Evolutionary conservation across 2,329 filamentous ascomycete species (phyloP), one percentile per base, ranked within the genome.

Genomic region (Pseudocercospora musae): DNA sequence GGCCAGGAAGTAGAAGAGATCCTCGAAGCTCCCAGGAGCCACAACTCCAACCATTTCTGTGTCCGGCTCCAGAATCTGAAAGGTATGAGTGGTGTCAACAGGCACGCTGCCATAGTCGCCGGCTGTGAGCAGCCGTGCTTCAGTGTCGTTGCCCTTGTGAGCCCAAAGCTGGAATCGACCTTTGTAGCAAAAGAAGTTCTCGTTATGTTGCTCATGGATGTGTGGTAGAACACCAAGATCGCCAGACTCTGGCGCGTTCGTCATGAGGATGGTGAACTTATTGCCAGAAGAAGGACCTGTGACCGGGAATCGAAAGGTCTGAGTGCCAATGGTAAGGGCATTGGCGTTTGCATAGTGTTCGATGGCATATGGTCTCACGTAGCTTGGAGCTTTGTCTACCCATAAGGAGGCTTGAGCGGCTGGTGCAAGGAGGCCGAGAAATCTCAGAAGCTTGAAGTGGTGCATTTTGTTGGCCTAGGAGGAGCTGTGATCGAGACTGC

Each of bases 11-110:
- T 78, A 79, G 46, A 27, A 49, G 9, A 71, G 69, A 50, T 73
- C 76, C 73, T 82, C 80, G 56, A 82, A 82, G n/a, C 79, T 80
- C 31, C 81, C 79, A 2, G 80, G 80, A 7, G 74, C 72, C 50
- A 82, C 78, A 0, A 80, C 74, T 2, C 80, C 80, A 1, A 78
- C 74, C 69, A 82, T 75, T 64, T 82, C 77, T 4, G 79, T 81
- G 64, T 81, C 78, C 0, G 79, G 79, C 58, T 82, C 80, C 11
- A 80, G 67, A 15, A 81, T 73, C 66, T 81, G 78, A 72, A 82
- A 82, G 2, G 79, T 80, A 62, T 82, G 81, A 0, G 77, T 80
- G 1, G 78, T 81, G 63, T 81, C 78, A 20, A 73, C 72, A 0
- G 79, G 76, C 0, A 81, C 78, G 4, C 78, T 78, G 40, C 79